Percentiles rank a stretch among this genome's conserved stretches.
Evolutionary conservation across 192 early-diverging fungal species (phyloP).

Genomic region (Backusella sp.): DNA sequence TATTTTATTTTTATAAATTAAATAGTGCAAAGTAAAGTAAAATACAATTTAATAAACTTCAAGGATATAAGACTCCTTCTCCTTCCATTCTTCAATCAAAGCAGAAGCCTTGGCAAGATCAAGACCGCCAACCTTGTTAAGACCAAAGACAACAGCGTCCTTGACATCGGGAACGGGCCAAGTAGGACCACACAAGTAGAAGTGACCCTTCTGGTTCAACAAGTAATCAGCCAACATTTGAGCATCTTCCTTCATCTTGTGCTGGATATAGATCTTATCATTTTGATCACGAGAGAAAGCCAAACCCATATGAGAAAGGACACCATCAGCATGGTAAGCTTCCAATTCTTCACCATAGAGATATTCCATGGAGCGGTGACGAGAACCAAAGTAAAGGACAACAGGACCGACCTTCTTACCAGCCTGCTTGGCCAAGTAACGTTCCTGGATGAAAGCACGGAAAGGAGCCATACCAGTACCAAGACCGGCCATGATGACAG

Average conservation of each 20-base stretch:
- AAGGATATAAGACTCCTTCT: conserved; percentile 88
- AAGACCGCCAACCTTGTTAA: conserved; percentile 60
- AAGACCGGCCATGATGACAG: conserved; percentile 95
- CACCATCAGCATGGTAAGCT: conserved; percentile 87
- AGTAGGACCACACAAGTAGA: conserved; percentile 97
- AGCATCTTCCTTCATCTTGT: conserved; percentile 88
- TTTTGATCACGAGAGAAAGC: conserved; percentile 96
- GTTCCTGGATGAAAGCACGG: conserved; percentile 96
- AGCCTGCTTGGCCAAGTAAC: conserved; percentile 72
- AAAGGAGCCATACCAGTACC: conserved; percentile 99
- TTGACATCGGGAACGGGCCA: conserved; percentile 95
- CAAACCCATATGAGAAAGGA: conserved; percentile 84
- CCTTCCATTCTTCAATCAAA: conserved; percentile 87
- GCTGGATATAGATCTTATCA: conserved; percentile 95
- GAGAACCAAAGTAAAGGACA: conserved; percentile 94
- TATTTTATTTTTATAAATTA: conserved; percentile 5
- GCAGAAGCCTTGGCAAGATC: conserved; percentile 61
- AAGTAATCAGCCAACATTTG: conserved; percentile 72
- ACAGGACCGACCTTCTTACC: conserved; percentile 90
- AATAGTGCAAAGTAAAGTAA: not conserved
- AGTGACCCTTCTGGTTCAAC: conserved; percentile 75
- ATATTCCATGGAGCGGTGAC: conserved; percentile 91
- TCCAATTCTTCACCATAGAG: conserved; percentile 97
- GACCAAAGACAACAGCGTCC: conserved; percentile 83
- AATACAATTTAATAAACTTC: conserved; percentile 75